Conservation (phyloP, 352 stramenopile species). For the Peronospora tabacina region DNA sequence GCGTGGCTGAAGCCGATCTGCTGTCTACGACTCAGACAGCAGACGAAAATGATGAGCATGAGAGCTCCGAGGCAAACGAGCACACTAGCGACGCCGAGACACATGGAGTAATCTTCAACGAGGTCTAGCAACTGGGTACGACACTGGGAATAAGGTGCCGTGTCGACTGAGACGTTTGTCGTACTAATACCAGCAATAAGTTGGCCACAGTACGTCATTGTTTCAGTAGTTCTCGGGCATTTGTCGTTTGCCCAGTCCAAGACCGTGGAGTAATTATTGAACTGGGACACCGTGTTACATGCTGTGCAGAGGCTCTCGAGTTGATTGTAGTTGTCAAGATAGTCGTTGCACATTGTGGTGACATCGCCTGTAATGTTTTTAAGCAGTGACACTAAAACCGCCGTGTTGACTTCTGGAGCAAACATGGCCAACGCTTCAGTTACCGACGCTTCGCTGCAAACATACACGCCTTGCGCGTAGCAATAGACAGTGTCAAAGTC, state of each 20-base stretch:
- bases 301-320: constrained; percentile 41
- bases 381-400: constrained; percentile 28
- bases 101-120: constrained; percentile 32
- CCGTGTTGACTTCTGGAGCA: constrained; percentile 25
- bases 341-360: constrained; percentile 47
- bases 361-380: constrained; percentile 39
- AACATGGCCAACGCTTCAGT: constrained; percentile 44
- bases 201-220: constrained; percentile 46
- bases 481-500: constrained; percentile 67
- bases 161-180: constrained; percentile 28
- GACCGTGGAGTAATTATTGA: constrained; percentile 61
- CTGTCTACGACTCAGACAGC: constrained; percentile 31
- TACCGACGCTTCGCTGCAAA: constrained; percentile 50
- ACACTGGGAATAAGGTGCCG: constrained; percentile 43
- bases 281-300: constrained; percentile 47
- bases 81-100: constrained; percentile 32
- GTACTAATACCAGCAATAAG: background rate
- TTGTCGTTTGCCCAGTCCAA: constrained; percentile 74
- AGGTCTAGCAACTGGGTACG: constrained; percentile 40
- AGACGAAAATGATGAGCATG: constrained; percentile 41
- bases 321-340: constrained; percentile 27
- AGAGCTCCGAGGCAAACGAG: constrained; percentile 33
- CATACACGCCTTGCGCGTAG: constrained; percentile 61
- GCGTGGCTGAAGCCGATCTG: constrained; percentile 10
- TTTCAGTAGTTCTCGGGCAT: constrained; percentile 50